phyloP scores from a whole-genome alignment of 768 basidiomycete genomes.

The Podaxis rugospora region DNA sequence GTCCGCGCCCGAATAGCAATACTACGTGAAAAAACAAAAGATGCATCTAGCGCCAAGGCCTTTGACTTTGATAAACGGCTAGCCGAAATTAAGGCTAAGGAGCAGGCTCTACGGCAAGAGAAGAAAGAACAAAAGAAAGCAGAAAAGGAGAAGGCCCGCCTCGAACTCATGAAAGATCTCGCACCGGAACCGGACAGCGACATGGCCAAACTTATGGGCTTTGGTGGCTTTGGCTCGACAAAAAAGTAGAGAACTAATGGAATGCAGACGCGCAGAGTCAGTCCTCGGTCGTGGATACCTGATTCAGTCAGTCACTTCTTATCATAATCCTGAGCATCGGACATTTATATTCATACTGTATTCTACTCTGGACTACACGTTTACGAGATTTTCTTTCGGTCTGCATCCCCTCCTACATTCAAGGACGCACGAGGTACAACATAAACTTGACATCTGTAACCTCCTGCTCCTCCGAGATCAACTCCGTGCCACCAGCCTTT shows the following conservation, averaged over 20 bases:
- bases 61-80: constrained; percentile 93
- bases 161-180: constrained; percentile 53
- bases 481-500: constrained; percentile 40
- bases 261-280: too few relatives aligned
- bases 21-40: constrained; percentile 83
- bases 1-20: constrained; percentile 88
- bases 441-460: constrained; percentile 74
- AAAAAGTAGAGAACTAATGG: constrained; percentile 52
- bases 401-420: constrained; percentile 17
- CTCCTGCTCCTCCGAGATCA: constrained; percentile 88
- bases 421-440: constrained; percentile 60
- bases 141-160: constrained; percentile 65
- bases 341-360: constrained; percentile 21
- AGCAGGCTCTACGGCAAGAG: constrained; percentile 59
- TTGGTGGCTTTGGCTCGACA: constrained; percentile 83
- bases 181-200: constrained; percentile 49
- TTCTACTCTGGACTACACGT: constrained; percentile 17
- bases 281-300: neutral
- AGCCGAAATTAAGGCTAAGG: constrained; percentile 73
- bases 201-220: constrained; percentile 86
- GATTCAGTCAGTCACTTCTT: neutral
- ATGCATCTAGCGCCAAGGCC: constrained; percentile 78
- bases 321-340: constrained; percentile 7
- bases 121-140: constrained; percentile 80
- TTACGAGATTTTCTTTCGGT: constrained; percentile 19